Evolutionary conservation across 345 rosid species (phyloP).

Genomic region (Gossypium anomalum): DNA sequence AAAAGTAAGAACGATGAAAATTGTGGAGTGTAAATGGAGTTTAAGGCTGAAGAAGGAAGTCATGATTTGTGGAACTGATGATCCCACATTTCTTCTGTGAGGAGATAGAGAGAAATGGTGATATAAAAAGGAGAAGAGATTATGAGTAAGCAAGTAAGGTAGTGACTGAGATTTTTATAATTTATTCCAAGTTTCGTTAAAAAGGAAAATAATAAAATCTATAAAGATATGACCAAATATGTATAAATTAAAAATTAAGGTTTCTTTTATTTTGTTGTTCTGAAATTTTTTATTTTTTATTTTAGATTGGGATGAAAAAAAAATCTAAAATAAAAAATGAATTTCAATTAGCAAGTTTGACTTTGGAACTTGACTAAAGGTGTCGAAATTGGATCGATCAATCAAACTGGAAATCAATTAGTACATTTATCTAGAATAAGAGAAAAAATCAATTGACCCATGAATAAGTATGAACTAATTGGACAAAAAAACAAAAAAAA

Average conservation of each 20-base stretch:
- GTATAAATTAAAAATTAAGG: too few species aligned
- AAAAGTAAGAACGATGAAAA: slow-evolving; percentile 15
- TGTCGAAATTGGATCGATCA: too few species aligned
- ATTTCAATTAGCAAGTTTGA: too few species aligned
- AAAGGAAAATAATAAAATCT: background rate
- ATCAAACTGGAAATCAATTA: too few species aligned
- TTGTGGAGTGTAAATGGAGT: slow-evolving; percentile 32
- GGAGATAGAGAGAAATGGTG: background rate
- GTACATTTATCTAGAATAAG: fast-evolving
- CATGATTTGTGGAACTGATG: slow-evolving; percentile 41
- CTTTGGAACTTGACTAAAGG: too few species aligned
- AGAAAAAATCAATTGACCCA: fast-evolving
- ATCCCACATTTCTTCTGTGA: slow-evolving; percentile 35
- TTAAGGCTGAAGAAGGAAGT: slow-evolving; percentile 25
- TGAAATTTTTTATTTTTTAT: too few species aligned
- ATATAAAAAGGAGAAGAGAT: background rate
- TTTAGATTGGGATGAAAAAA: too few species aligned
- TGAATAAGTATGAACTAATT: too few species aligned
- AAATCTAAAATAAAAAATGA: too few species aligned
- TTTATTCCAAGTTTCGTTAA: slow-evolving; percentile 10
- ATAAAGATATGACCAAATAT: background rate
- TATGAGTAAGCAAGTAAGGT: background rate
- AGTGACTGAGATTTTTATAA: slow-evolving; percentile 36
- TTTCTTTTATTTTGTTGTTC: too few species aligned
- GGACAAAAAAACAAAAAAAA: too few species aligned